Conservation (phyloP, 345 rosid genomes). For the Stellera chamaejasme region DNA sequence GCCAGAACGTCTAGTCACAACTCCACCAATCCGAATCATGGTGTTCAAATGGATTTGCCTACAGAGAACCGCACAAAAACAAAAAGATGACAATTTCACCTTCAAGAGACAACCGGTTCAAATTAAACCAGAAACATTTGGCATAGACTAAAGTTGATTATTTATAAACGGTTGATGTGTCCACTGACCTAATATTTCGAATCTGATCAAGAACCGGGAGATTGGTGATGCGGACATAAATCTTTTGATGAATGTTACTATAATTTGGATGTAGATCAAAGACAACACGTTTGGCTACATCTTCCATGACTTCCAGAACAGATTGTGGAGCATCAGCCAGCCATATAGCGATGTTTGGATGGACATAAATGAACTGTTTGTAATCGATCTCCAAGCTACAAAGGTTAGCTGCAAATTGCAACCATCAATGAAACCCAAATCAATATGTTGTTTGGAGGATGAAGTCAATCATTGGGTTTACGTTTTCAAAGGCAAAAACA, state of each 20-base stretch:
- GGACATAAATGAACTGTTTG: constrained; percentile 77
- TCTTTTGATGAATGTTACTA: constrained; percentile 77
- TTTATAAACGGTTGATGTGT: neutral
- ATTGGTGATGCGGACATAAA: constrained; percentile 77
- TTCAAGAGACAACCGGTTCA: neutral
- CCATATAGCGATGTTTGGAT: constrained; percentile 97
- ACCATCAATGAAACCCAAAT: neutral
- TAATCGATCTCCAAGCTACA: constrained; percentile 92
- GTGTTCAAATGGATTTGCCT: constrained; percentile 98
- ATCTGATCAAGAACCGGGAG: constrained; percentile 95
- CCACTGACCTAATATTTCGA: constrained; percentile 69
- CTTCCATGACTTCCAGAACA: constrained; percentile 97
- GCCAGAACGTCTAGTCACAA: constrained; percentile 95
- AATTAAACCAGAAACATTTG: too few relatives aligned
- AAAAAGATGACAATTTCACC: neutral
- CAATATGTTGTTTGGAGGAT: neutral
- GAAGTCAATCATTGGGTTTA: neutral
- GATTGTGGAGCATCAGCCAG: constrained; percentile 98
- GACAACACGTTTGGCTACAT: constrained; percentile 67
- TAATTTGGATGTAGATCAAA: constrained; percentile 85
- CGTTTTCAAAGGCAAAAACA: neutral
- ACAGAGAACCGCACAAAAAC: constrained; percentile 11
- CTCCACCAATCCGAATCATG: constrained; percentile 98
- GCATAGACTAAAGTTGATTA: neutral
- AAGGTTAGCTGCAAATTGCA: constrained; percentile 63